Conservation (phyloP, 1,284 basidiomycete species). For the Neolentinus lepideus region DNA sequence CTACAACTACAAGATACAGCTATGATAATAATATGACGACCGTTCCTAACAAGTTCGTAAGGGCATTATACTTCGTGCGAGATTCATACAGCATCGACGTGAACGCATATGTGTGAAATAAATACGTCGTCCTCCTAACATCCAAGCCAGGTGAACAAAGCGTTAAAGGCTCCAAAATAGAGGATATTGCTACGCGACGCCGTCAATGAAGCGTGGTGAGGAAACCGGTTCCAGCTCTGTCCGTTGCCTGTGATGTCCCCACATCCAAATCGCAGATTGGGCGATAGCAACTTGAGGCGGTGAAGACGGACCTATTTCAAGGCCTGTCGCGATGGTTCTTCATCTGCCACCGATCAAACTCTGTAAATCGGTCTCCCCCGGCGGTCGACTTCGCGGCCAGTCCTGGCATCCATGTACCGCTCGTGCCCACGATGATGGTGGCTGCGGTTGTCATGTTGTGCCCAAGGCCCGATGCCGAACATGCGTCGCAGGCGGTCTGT, state of each 20-base stretch:
- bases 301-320: neutral
- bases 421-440: slow-evolving; percentile 28
- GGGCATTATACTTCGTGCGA: neutral
- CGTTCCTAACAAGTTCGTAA: neutral
- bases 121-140: neutral
- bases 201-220: too few species aligned
- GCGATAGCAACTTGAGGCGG: too few species aligned
- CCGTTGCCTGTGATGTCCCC: too few species aligned
- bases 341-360: slow-evolving; percentile 25
- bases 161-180: too few species aligned
- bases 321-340: neutral
- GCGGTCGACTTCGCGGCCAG: slow-evolving; percentile 43
- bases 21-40: neutral
- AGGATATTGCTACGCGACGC: too few species aligned
- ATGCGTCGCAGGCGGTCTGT: slow-evolving; percentile 47
- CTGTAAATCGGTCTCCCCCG: slow-evolving; percentile 44
- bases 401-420: slow-evolving; percentile 40
- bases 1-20: neutral
- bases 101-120: neutral
- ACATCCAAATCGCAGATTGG: too few species aligned
- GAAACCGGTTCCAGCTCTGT: too few species aligned
- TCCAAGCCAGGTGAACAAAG: too few species aligned
- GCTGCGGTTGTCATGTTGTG: slow-evolving; percentile 22
- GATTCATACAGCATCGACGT: neutral
- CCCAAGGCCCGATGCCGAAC: slow-evolving; percentile 37